These are phyloP conservation scores for Pisolithus microcarpus DNA, from an alignment of 768 basidiomycete species.

Conservation along the genomic window DNA sequence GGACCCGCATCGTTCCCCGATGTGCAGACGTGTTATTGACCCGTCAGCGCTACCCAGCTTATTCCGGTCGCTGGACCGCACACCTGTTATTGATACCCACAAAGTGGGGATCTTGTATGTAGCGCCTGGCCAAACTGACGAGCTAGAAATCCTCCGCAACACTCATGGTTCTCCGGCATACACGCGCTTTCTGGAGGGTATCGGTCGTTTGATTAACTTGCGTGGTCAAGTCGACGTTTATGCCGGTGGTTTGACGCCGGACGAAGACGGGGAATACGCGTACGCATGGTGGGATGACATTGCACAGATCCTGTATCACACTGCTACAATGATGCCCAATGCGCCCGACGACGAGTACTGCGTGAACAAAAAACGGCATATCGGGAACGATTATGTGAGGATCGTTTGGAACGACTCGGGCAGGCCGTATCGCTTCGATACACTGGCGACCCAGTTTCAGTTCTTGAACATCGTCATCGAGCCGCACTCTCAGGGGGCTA, in stretches of 20 bases:
- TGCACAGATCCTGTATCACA: slow-evolving; percentile 89
- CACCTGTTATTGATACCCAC: slow-evolving; percentile 95
- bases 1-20: slow-evolving; percentile 32
- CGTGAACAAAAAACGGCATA: slow-evolving; percentile 87
- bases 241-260: slow-evolving; percentile 84
- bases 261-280: slow-evolving; percentile 91
- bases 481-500: slow-evolving; percentile 79
- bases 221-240: slow-evolving; percentile 90
- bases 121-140: slow-evolving; percentile 80
- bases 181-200: slow-evolving; percentile 83
- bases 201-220: slow-evolving; percentile 82
- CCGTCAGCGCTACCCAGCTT: slow-evolving; percentile 49
- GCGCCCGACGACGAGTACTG: slow-evolving; percentile 57
- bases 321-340: slow-evolving; percentile 96
- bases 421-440: slow-evolving; percentile 80
- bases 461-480: slow-evolving; percentile 97
- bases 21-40: slow-evolving; percentile 43
- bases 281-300: slow-evolving; percentile 99
- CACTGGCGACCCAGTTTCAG: slow-evolving; percentile 87
- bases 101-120: slow-evolving; percentile 97
- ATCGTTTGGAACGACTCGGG: slow-evolving; percentile 99
- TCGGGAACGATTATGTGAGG: slow-evolving; percentile 94
- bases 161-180: slow-evolving; percentile 92
- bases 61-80: slow-evolving; percentile 65
- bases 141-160: slow-evolving; percentile 83